These are phyloP conservation scores for Oidiodendron maius DNA, from an alignment of 495 filamentous ascomycete genomes.

Conservation along the genomic window DNA sequence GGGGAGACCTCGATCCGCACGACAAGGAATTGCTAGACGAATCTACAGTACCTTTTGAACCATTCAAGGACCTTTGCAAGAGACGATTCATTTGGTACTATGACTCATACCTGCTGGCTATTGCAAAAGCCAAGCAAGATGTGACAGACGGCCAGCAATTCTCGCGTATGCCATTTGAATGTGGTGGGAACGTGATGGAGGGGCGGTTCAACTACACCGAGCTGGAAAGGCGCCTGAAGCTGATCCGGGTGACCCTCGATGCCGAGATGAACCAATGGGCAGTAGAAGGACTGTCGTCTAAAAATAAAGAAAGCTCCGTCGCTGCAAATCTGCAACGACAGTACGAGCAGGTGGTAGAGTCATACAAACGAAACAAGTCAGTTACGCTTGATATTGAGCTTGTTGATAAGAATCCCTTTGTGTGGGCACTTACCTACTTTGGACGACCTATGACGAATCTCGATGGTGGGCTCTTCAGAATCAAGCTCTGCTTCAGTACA, in stretches of 20 bases:
- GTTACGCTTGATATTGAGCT: conserved; percentile 70
- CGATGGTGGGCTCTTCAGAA: conserved; percentile 83
- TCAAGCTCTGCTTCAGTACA: conserved; percentile 78
- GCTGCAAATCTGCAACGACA: conserved; percentile 78
- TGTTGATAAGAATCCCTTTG: conserved; percentile 64
- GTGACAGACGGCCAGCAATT: conserved; percentile 58
- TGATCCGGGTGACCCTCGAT: conserved; percentile 62
- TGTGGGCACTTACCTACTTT: conserved; percentile 70
- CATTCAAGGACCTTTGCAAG: conserved; percentile 88
- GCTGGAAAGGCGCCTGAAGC: conserved; percentile 59
- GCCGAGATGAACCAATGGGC: conserved; percentile 70
- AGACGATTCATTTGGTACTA: conserved; percentile 95
- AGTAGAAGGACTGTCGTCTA: conserved; percentile 54
- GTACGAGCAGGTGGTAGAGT: conserved; percentile 74
- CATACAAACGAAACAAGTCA: conserved; percentile 60
- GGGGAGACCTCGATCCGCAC: conserved; percentile 44
- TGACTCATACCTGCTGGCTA: conserved; percentile 70
- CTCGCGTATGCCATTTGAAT: conserved; percentile 79
- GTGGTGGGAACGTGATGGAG: conserved; percentile 71
- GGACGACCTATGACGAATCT: conserved; percentile 89
- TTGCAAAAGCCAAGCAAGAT: conserved; percentile 55
- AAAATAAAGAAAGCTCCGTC: conserved; percentile 63
- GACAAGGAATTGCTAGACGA: conserved; percentile 37
- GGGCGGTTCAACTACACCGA: conserved; percentile 81
- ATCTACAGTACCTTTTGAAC: conserved; percentile 52